Evolutionary conservation across 129 eudicot species (phyloP), one percentile per base, ranked within the genome.

Genomic region (Arctium lappa): DNA sequence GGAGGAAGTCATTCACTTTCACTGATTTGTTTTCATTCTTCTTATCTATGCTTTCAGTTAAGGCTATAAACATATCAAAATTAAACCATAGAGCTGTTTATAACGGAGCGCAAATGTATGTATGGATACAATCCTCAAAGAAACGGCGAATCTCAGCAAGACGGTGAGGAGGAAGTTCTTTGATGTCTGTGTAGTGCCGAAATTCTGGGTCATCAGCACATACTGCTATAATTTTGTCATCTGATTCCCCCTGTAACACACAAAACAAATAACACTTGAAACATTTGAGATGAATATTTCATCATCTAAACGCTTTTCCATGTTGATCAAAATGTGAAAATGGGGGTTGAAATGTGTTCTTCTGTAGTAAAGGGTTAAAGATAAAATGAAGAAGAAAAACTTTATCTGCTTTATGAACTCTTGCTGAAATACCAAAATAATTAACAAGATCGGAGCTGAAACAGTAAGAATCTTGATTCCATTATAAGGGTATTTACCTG

Each of bases 131-230:
- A 90, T 95, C 99, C 88, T 95, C 99, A 80, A 95, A 95, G 87
- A 95, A 95, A 74, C 97, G 97, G 36, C 97, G 97, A 74, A 95
- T 95, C 81, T 95, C 99, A 87, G 97, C 94, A 69, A 95, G 97
- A 68, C 99, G 99, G 40, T 95, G 99, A 4, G 97, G 99, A 12
- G 99, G 93, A 46, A 95, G 90, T n/a, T 93, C 97, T 84, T 88
- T 91, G 50, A 95, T 88, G 82, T 93, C 97, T 29, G 78, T 86
- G 86, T 88, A 93, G 82, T 95, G 97, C 76, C 97, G 97, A 79
- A 89, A 95, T 82, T 95, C 99, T 11, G 99, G 99, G 83, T 95
- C 99, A 31, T 95, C 99, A 82, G 97, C 97, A 89, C 99, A 95
- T 30, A 95, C 97, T 78, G 99, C 99, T 48, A 95, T 95, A 69